Evolutionary conservation across 805 yeast species (phyloP), one percentile per base, ranked within the genome.

Genomic region (Yamadazyma akitaensis): DNA sequence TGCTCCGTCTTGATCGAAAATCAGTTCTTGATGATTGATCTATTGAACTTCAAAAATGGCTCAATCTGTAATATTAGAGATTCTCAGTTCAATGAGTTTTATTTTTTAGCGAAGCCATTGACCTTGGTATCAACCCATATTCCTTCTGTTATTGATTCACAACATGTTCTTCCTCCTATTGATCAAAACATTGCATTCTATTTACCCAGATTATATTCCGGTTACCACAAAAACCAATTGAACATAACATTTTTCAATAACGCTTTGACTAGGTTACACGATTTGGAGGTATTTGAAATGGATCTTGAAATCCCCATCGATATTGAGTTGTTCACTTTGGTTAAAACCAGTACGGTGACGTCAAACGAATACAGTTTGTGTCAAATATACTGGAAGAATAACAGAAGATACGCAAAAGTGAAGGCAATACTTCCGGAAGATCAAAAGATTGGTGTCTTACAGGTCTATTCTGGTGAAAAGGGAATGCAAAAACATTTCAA

Each of bases 181-280:
- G 91, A 88, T 51, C 85, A 86, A 31, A 75, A 81, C 53, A 80
- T 85, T 18, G 91, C 94, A 13, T 74, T 88, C 48, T 80, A 89
- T 39, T 70, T 92, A 41, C 99, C 99, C 0, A 77, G 95, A 26
- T 80, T 85, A n/a, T 87, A 89, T 58, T 91, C 96, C 0, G 85
- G 88, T 0, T 89, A 85, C 57, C 80, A 85, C 62, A 72, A 68
- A 34, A 79, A 81, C 58, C 71, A 75, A 1, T 61, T 92, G 36
- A 72, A 73, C 49, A 74, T 90, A 44, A 67, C 77, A 49, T 84
- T 82, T 60, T 92, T 79, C 68, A 87, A 88, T 63, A 84, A 88
- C 49, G 87, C 96, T 0, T 65, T 88, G 50, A 80, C 91, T 3
- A 79, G 84, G 50, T 66, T 92, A 54, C 72, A 76, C 40, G 95